Evolutionary conservation across 1,284 basidiomycete genomes (phyloP), one percentile per base, ranked within the genome.

Genomic region (Tilletia walkeri): DNA sequence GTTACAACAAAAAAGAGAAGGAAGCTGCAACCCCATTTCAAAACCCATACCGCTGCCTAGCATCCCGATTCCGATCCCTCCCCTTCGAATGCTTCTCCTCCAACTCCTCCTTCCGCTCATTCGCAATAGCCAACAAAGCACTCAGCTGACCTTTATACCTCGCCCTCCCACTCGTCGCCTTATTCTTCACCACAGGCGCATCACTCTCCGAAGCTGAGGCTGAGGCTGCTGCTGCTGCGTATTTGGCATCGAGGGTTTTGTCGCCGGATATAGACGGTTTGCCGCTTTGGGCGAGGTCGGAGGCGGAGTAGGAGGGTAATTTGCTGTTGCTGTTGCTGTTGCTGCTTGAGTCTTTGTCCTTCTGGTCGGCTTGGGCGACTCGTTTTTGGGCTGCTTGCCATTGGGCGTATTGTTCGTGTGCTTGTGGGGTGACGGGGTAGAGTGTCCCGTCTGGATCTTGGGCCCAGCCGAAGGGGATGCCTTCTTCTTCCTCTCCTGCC

Each of bases 401-500:
- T 0, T 72, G 72, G 14, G 72, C 72, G 39, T 78, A 78, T 6
- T 71, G 70, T 2, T 73, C 76, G 67, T 81, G 80, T 2, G 82
- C 81, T 66, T 81, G 79, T 1, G 80, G 80, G 12, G 82, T 83
- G 36, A 83, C 75, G 47, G 82, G 81, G 2, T 79, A 74, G 81
- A 80, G 81, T 0, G 75, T 73, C 7, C 82, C 82, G 63, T 82
- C 80, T 5, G 80, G 79, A 65, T 81, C 81, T 65, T 78, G 78
- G 48, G 75, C 72, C 82, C 82, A 83, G 30, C 82, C 82, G 34
- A 63, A 63, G 34, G 3, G 73, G 72, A 59, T 80, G 78, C 36
- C 59, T 24, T 41, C 59, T 63, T 7, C 34, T 39, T 63, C 59
- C 3, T 68, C 24, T 72, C 69, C 3, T 47, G n/a, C 61, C 39